These are phyloP conservation scores for Apiospora rasikravindrae DNA, from an alignment of 2,329 filamentous ascomycete genomes.

Conservation along the genomic window DNA sequence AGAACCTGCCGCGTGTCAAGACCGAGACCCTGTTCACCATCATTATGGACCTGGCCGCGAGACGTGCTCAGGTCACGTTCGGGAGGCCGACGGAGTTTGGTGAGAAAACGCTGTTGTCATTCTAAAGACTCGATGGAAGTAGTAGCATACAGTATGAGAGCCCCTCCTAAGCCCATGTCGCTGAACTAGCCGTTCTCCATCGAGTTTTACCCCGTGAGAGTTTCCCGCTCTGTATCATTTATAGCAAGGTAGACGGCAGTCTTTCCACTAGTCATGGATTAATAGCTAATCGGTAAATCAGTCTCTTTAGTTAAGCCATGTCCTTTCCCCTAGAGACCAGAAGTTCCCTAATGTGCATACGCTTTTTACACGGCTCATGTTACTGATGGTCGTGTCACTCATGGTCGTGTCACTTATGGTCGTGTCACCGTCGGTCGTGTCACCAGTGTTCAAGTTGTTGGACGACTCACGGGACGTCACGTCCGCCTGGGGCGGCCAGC, in stretches of 20 bases:
- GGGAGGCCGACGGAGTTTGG: constrained; percentile 36
- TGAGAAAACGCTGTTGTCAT: background rate
- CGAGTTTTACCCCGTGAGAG: too few species aligned
- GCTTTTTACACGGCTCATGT: background rate
- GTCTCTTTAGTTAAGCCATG: background rate
- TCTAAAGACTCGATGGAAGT: background rate
- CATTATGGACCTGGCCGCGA: constrained; percentile 36
- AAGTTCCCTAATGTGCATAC: background rate
- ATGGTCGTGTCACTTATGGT: too few species aligned
- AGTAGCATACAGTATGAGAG: background rate
- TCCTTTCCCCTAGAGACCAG: background rate
- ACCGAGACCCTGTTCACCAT: constrained; percentile 41
- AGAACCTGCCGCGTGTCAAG: constrained; percentile 26
- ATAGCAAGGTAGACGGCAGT: too few species aligned
- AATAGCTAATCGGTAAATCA: background rate
- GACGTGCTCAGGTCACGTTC: constrained; percentile 36
- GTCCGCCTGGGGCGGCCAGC: background rate
- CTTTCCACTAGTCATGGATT: too few species aligned
- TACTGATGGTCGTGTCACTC: too few species aligned
- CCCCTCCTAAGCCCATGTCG: background rate
- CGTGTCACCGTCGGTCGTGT: background rate
- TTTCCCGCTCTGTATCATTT: too few species aligned
- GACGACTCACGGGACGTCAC: background rate
- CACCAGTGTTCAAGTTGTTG: background rate
- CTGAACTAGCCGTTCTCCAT: too few species aligned